phyloP scores from a whole-genome alignment of 2,329 filamentous ascomycete species.

The Diaporthe sp. region DNA sequence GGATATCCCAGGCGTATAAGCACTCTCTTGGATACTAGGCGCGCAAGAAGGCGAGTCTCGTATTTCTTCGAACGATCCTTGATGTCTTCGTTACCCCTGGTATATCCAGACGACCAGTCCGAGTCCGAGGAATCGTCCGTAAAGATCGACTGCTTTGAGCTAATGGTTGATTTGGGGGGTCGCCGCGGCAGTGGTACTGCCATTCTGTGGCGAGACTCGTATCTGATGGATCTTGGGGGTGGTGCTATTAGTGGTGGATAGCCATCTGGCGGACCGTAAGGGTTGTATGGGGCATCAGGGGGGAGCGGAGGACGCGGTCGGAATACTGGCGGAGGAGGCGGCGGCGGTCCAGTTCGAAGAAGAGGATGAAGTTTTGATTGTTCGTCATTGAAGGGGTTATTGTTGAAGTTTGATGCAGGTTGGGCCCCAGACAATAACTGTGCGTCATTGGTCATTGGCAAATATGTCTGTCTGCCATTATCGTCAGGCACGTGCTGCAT shows the following conservation, averaged over 20 bases:
- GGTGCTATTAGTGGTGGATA: neutral
- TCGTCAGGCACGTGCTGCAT: neutral
- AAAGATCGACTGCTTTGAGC: neutral
- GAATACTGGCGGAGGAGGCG: neutral
- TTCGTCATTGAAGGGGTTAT: neutral
- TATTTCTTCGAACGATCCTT: constrained; percentile 80
- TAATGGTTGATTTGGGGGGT: fast-evolving
- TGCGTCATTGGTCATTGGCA: neutral
- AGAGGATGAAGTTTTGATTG: neutral
- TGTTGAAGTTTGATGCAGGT: neutral
- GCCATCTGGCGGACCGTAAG: neutral
- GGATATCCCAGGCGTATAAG: constrained; percentile 87
- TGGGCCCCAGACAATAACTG: no score
- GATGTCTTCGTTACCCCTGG: neutral
- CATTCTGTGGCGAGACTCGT: no score
- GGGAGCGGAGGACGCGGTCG: neutral
- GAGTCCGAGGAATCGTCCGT: neutral
- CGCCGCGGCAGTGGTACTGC: no score
- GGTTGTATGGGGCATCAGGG: neutral
- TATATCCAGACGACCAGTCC: neutral
- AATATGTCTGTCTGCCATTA: neutral
- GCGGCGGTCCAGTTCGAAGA: neutral
- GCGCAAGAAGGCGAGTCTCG: constrained; percentile 87
- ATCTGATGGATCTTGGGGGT: neutral
- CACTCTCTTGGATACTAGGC: constrained; percentile 81